phyloP scores from a whole-genome alignment of 148 eudicot species.

The Cornus controversa region DNA sequence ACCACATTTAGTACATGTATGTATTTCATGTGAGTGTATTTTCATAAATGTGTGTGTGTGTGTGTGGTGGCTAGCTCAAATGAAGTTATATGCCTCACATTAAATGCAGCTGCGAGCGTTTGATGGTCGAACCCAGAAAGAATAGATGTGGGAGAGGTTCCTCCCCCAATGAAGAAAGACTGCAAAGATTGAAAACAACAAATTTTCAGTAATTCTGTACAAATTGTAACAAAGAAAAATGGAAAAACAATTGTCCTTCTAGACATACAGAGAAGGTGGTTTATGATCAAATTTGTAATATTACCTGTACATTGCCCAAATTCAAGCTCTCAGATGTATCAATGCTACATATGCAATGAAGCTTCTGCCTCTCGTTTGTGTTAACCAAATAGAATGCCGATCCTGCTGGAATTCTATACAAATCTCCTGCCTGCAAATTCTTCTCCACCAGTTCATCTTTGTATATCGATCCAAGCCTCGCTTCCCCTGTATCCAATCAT shows the following conservation, averaged over 20 bases:
- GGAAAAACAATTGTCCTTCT: neutral
- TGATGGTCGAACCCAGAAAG: conserved; percentile 73
- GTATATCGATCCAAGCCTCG: conserved; percentile 64
- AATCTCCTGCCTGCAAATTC: conserved; percentile 62
- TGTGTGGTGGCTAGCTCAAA: neutral
- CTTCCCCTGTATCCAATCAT: conserved; percentile 58
- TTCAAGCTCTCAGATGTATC: conserved; percentile 54
- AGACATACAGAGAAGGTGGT: no score
- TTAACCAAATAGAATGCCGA: conserved; percentile 74
- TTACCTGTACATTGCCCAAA: conserved; percentile 44
- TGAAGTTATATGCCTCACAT: conserved; percentile 41
- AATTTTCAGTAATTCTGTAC: neutral
- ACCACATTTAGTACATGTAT: no score
- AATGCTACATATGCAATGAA: conserved; percentile 68
- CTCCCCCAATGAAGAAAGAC: conserved; percentile 91
- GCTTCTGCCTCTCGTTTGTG: conserved; percentile 59
- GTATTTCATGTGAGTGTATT: no score
- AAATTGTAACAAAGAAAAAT: no score
- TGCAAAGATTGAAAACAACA: conserved; percentile 23
- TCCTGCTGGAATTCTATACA: conserved; percentile 73
- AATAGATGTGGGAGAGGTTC: conserved; percentile 56
- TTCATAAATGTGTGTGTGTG: no score
- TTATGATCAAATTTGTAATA: neutral
- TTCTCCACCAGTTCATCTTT: conserved; percentile 58
- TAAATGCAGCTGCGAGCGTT: conserved; percentile 67